phyloP scores from a whole-genome alignment of 2,329 filamentous ascomycete species.

The Aspergillus spinulosporus region DNA sequence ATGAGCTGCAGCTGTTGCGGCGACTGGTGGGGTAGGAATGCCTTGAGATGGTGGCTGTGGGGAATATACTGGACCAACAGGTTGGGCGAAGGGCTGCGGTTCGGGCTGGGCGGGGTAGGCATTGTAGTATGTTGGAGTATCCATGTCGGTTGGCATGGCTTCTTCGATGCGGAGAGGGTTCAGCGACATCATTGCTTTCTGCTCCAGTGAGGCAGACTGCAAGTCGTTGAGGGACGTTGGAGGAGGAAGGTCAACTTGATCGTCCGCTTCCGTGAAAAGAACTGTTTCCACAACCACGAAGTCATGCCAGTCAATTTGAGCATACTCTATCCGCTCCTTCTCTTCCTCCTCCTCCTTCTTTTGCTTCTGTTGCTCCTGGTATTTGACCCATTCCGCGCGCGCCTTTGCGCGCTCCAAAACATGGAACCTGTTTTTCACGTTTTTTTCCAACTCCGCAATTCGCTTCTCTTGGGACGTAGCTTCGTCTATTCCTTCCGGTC shows the following conservation, averaged over 20 bases:
- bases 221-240: slow-evolving; percentile 88
- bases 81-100: slow-evolving; percentile 39
- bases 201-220: slow-evolving; percentile 90
- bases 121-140: slow-evolving; percentile 54
- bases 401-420: slow-evolving; percentile 78
- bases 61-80: slow-evolving; percentile 33
- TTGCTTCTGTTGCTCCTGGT: slow-evolving; percentile 78
- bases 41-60: slow-evolving; percentile 33
- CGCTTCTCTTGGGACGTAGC: slow-evolving; percentile 71
- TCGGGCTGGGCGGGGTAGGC: slow-evolving; percentile 45
- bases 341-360: slow-evolving; percentile 87
- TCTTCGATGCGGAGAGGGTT: slow-evolving; percentile 86
- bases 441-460: slow-evolving; percentile 70
- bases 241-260: slow-evolving; percentile 79
- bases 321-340: slow-evolving; percentile 73
- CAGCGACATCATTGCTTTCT: slow-evolving; percentile 88
- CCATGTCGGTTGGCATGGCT: slow-evolving; percentile 81
- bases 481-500: slow-evolving; percentile 66
- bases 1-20: slow-evolving; percentile 36
- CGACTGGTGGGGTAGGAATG: slow-evolving; percentile 30
- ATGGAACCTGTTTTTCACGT: slow-evolving; percentile 75
- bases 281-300: slow-evolving; percentile 96
- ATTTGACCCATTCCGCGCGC: slow-evolving; percentile 83
- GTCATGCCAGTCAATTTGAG: slow-evolving; percentile 96
- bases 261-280: slow-evolving; percentile 84